These are phyloP conservation scores for Limonium bicolor DNA, from an alignment of 148 eudicot genomes.

Conservation along the genomic window DNA sequence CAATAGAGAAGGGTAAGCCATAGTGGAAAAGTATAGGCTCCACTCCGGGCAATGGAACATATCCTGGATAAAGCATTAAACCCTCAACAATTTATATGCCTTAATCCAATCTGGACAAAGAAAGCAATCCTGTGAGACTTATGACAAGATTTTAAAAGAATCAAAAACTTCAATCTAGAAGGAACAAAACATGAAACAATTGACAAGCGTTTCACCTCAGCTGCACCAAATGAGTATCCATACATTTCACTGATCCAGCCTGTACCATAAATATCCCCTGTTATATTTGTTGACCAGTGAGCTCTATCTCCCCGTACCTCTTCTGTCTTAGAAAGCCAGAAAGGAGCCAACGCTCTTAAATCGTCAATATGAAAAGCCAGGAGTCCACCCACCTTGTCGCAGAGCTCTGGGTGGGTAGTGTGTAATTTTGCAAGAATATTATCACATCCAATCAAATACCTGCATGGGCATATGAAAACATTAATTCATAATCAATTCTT, in stretches of 20 bases:
- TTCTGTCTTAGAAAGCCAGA: constrained; percentile 94
- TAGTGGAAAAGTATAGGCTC: constrained; percentile 92
- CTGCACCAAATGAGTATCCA: constrained; percentile 95
- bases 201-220: constrained; percentile 57
- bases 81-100: constrained; percentile 80
- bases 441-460: constrained; percentile 93
- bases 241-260: constrained; percentile 99
- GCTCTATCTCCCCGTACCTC: constrained; percentile 89
- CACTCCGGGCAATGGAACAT: constrained; percentile 55
- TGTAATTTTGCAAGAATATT: constrained; percentile 84
- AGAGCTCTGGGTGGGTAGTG: constrained; percentile 78
- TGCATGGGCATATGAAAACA: constrained; percentile 12
- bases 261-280: constrained; percentile 80
- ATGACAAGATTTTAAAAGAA: constrained; percentile 4
- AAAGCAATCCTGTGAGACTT: constrained; percentile 9
- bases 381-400: constrained; percentile 97
- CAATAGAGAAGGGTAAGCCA: constrained; percentile 77
- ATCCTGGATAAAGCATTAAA: constrained; percentile 94
- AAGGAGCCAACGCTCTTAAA: constrained; percentile 81
- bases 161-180: background rate
- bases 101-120: constrained; percentile 71
- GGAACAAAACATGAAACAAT: constrained; percentile 1
- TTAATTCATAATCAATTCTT: too few species aligned
- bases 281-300: constrained; percentile 85
- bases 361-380: constrained; percentile 90